phyloP scores from a whole-genome alignment of 441 rosid genomes.

The Eruca vesicaria region DNA sequence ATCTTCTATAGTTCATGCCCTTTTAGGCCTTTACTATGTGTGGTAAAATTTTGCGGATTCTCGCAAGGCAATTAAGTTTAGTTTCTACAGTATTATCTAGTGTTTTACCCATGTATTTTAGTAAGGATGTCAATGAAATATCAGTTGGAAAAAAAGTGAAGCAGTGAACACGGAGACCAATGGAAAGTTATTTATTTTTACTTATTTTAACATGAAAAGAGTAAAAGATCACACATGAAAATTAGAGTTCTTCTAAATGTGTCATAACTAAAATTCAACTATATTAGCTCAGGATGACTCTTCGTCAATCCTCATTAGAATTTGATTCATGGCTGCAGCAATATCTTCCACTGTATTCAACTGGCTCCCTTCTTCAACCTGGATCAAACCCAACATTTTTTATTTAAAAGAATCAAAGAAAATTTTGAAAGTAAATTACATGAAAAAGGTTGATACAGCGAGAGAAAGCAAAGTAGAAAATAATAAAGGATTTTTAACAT shows the following conservation, averaged over 20 bases:
- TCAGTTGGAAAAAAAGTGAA: too few relatives aligned
- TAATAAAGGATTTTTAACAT: background rate
- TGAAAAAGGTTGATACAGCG: constrained; percentile 1
- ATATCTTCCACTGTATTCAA: constrained; percentile 64
- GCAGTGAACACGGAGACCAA: too few relatives aligned
- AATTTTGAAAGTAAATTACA: background rate
- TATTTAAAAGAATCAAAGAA: background rate
- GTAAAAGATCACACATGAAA: constrained; percentile 27
- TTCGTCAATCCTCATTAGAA: constrained; percentile 50
- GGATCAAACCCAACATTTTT: background rate
- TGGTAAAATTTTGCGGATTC: too few relatives aligned
- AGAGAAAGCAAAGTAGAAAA: background rate
- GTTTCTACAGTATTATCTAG: too few relatives aligned
- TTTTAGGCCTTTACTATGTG: too few relatives aligned
- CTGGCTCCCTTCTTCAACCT: constrained; percentile 67
- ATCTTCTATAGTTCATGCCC: too few relatives aligned
- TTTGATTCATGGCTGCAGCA: constrained; percentile 56
- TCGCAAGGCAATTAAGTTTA: too few relatives aligned
- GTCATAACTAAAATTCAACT: constrained; percentile 7
- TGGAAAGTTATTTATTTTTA: too few relatives aligned
- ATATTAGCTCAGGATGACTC: constrained; percentile 45
- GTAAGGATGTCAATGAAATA: too few relatives aligned
- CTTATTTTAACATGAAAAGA: background rate
- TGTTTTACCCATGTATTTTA: too few relatives aligned
- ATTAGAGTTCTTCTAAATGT: constrained; percentile 19